A percentile compares a stretch with the other conserved stretches of the same genome.
These are phyloP conservation scores for Saksenaea vasiformis DNA, from an alignment of 371 early-diverging fungal species.

Conservation along the genomic window DNA sequence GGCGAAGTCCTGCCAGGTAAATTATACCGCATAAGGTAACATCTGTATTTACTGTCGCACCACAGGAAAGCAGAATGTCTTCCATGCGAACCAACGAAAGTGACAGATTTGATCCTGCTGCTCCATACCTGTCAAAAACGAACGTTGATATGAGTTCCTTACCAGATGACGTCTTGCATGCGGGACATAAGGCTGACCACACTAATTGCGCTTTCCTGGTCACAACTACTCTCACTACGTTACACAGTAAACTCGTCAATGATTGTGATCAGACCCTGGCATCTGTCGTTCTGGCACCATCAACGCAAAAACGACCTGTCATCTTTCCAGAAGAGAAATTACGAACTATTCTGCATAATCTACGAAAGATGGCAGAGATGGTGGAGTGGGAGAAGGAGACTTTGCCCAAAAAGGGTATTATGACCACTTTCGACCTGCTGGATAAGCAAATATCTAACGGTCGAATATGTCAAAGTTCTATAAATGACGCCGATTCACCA, in stretches of 20 bases:
- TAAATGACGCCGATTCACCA: background rate
- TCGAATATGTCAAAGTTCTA: background rate
- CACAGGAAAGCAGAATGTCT: constrained; percentile 31
- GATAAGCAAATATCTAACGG: constrained; percentile 15
- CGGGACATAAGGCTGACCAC: background rate
- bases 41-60: background rate
- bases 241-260: constrained; percentile 42
- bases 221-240: constrained; percentile 42
- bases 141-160: background rate
- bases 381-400: constrained; percentile 34
- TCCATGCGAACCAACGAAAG: constrained; percentile 27
- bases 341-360: constrained; percentile 25
- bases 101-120: background rate
- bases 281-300: constrained; percentile 11
- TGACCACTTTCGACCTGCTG: constrained; percentile 8
- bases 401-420: constrained; percentile 7
- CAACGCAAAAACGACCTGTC: constrained; percentile 1
- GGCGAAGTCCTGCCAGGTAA: constrained; percentile 41
- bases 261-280: constrained; percentile 42
- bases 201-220: constrained; percentile 1
- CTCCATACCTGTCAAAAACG: background rate
- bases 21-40: background rate
- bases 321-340: constrained; percentile 33
- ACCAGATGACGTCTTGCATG: background rate
- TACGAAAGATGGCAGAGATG: constrained; percentile 51